These are phyloP conservation scores for Trichoderma lentiforme DNA, from an alignment of 2,329 filamentous ascomycete genomes.

Conservation along the genomic window DNA sequence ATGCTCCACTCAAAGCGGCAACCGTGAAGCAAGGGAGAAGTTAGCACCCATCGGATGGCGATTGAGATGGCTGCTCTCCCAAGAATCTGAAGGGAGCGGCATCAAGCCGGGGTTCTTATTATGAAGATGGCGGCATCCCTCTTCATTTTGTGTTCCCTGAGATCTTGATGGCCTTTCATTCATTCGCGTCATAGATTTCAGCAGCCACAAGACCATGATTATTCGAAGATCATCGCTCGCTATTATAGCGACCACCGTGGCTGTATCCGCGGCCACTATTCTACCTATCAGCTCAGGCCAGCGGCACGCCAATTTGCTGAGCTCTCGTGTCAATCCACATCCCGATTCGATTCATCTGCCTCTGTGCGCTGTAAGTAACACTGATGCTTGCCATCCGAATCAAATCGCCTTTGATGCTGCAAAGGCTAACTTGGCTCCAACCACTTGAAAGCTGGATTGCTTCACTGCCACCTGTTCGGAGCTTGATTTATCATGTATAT, in stretches of 20 bases:
- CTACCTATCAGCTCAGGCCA: not conserved
- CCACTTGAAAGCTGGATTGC: not conserved
- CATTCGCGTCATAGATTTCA: not conserved
- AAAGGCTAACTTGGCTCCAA: not conserved
- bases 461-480: not conserved
- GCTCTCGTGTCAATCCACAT: not conserved
- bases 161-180: not conserved
- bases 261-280: not conserved
- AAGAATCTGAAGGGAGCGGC: not conserved
- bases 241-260: not conserved
- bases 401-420: too few species aligned
- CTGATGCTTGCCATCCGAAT: not conserved
- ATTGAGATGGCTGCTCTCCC: not conserved
- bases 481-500: conserved; percentile 4
- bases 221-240: conserved; percentile 1
- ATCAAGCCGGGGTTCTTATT: not conserved
- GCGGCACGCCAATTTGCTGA: not conserved
- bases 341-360: not conserved
- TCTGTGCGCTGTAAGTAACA: conserved; percentile 1
- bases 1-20: not conserved
- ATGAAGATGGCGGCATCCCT: not conserved
- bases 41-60: not conserved
- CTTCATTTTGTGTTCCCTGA: not conserved
- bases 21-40: not conserved
- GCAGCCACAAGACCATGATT: not conserved